phyloP scores from a whole-genome alignment of 108 stramenopile genomes.

The Ochromonas danica region DNA sequence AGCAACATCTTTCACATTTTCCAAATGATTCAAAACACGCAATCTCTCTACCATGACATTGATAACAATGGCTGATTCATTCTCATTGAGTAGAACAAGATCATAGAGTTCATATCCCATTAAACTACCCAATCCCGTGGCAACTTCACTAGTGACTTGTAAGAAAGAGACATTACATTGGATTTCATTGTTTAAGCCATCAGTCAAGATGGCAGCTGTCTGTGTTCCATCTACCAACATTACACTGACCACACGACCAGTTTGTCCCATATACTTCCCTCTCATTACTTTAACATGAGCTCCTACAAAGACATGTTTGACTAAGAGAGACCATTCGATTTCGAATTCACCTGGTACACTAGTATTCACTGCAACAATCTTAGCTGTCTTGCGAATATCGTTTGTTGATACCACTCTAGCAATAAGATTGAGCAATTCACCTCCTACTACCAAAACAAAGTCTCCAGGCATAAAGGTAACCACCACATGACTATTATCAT shows the following conservation, averaged over 20 bases:
- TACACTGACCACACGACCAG: slow-evolving; percentile 84
- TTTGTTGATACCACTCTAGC: slow-evolving; percentile 78
- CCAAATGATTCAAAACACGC: slow-evolving; percentile 43
- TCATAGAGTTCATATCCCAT: slow-evolving; percentile 53
- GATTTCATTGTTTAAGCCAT: slow-evolving; percentile 43
- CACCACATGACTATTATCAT: background rate
- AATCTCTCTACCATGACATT: slow-evolving; percentile 43
- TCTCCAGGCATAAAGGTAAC: slow-evolving; percentile 70
- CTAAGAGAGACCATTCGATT: slow-evolving; percentile 56
- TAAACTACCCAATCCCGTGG: slow-evolving; percentile 40
- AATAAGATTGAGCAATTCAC: slow-evolving; percentile 85
- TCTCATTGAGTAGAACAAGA: slow-evolving; percentile 49
- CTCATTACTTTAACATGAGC: slow-evolving; percentile 92
- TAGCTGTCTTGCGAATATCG: slow-evolving; percentile 48
- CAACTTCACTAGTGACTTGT: slow-evolving; percentile 45
- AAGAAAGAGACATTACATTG: slow-evolving; percentile 33
- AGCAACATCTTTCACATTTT: slow-evolving; percentile 39
- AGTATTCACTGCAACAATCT: background rate
- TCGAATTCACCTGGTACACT: background rate
- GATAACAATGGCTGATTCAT: slow-evolving; percentile 43
- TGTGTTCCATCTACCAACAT: slow-evolving; percentile 39
- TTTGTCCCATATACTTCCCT: slow-evolving; percentile 88
- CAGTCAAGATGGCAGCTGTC: slow-evolving; percentile 43
- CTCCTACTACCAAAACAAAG: slow-evolving; percentile 84
- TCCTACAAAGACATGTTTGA: slow-evolving; percentile 86